Evolutionary conservation across 495 filamentous ascomycete species (phyloP).

Genomic region (Penicillium malachiteum): DNA sequence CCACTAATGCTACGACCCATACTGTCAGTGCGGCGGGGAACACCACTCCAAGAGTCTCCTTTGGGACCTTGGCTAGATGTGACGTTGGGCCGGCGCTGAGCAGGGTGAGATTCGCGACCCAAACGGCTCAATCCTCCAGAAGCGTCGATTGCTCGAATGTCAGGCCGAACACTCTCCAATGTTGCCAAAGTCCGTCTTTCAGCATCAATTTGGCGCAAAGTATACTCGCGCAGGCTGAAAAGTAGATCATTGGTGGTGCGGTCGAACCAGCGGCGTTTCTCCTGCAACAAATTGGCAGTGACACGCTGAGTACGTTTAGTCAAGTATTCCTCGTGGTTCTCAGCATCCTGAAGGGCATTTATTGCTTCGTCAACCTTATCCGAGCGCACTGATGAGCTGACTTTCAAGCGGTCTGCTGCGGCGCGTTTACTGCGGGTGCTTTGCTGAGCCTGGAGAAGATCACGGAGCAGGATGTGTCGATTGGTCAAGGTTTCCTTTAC

Average conservation of each 20-base stretch:
- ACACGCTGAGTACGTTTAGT: constrained; percentile 81
- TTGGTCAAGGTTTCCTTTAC: constrained; percentile 99
- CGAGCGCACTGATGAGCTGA: constrained; percentile 73
- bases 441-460: constrained; percentile 85
- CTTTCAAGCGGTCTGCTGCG: constrained; percentile 85
- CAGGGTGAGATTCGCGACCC: constrained; percentile 83
- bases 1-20: constrained; percentile 74
- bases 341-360: constrained; percentile 80
- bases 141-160: constrained; percentile 88
- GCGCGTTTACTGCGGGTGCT: constrained; percentile 71
- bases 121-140: constrained; percentile 85
- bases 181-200: constrained; percentile 91
- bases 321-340: constrained; percentile 73
- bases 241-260: constrained; percentile 81
- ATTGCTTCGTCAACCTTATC: constrained; percentile 99
- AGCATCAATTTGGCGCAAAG: constrained; percentile 90
- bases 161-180: constrained; percentile 85
- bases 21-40: constrained; percentile 77
- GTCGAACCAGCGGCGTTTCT: constrained; percentile 88
- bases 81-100: constrained; percentile 69
- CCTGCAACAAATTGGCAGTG: constrained; percentile 81
- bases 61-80: constrained; percentile 88
- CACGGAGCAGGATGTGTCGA: constrained; percentile 95
- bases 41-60: constrained; percentile 96
- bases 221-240: constrained; percentile 82